Evolutionary conservation across 2,329 filamentous ascomycete genomes (phyloP).

Genomic region (Mycocentrospora acerina): DNA sequence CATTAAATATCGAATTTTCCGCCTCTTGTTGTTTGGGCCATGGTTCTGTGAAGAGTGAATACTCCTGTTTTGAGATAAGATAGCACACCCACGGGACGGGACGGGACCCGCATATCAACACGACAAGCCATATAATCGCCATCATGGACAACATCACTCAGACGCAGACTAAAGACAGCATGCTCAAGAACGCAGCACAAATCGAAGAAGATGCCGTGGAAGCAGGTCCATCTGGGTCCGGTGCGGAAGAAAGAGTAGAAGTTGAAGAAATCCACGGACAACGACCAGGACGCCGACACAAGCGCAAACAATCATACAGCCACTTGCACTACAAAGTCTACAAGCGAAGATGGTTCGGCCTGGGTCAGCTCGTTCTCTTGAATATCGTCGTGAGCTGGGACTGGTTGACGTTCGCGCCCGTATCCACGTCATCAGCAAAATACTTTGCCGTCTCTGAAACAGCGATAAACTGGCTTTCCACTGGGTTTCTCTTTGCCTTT

Average conservation of each 20-base stretch:
- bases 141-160: conserved; percentile 22
- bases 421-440: conserved; percentile 69
- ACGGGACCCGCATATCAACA: too few species aligned
- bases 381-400: conserved; percentile 96
- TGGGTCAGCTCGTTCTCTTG: conserved; percentile 78
- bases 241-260: conserved; percentile 5
- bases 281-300: conserved; percentile 4
- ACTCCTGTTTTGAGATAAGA: too few species aligned
- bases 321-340: conserved; percentile 59
- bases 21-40: too few species aligned
- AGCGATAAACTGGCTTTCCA: conserved; percentile 90
- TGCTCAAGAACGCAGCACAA: conserved; percentile 13
- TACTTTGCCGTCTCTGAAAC: conserved; percentile 77
- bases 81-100: too few species aligned
- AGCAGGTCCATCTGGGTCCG: conserved; percentile 1
- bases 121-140: conserved; percentile 1
- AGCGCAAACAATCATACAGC: conserved; percentile 25
- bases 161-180: conserved; percentile 12
- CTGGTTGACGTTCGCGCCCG: conserved; percentile 92
- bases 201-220: conserved; percentile 4
- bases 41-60: too few species aligned
- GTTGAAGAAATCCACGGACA: conserved; percentile 1
- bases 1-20: too few species aligned
- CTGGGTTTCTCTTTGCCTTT: conserved; percentile 83
- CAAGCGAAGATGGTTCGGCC: conserved; percentile 84